Conservation (phyloP, 1,139 yeast species). For the Hansenula lynferdii region DNA sequence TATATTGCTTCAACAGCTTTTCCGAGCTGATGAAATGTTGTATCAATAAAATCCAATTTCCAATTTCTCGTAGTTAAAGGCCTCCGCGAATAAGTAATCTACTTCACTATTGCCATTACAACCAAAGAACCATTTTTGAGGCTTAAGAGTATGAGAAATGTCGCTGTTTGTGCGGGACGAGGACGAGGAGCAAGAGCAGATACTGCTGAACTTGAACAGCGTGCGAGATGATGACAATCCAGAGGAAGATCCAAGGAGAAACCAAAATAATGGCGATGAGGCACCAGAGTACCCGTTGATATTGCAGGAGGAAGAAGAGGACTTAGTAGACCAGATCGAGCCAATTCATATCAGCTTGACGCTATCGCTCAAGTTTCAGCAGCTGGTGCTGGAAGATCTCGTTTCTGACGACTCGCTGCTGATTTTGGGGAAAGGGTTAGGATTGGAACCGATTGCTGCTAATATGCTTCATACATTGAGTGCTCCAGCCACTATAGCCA, state of each 20-base stretch:
- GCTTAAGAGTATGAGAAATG: no score
- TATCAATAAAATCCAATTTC: no score
- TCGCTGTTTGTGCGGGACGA: constrained; percentile 29
- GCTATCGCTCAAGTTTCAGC: constrained; percentile 67
- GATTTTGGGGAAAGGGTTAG: constrained; percentile 81
- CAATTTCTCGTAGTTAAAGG: no score
- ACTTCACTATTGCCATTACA: no score
- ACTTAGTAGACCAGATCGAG: constrained; percentile 25
- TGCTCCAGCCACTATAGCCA: constrained; percentile 38
- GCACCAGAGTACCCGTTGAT: constrained; percentile 27
- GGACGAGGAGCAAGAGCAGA: constrained; percentile 28
- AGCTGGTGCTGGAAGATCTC: constrained; percentile 68
- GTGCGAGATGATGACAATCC: constrained; percentile 5
- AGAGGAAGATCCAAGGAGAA: not conserved
- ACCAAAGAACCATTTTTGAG: no score
- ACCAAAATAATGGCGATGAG: constrained; percentile 4
- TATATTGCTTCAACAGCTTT: no score
- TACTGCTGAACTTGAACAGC: constrained; percentile 24
- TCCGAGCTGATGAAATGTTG: no score
- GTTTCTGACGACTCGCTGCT: constrained; percentile 69
- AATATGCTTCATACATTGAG: constrained; percentile 72
- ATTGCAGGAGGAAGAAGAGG: constrained; percentile 21
- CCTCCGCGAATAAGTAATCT: no score
- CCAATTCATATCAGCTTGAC: constrained; percentile 46
- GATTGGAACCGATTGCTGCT: constrained; percentile 66